These are phyloP conservation scores for Fusarium begoniae DNA, from an alignment of 2,329 filamentous ascomycete genomes.

Conservation along the genomic window DNA sequence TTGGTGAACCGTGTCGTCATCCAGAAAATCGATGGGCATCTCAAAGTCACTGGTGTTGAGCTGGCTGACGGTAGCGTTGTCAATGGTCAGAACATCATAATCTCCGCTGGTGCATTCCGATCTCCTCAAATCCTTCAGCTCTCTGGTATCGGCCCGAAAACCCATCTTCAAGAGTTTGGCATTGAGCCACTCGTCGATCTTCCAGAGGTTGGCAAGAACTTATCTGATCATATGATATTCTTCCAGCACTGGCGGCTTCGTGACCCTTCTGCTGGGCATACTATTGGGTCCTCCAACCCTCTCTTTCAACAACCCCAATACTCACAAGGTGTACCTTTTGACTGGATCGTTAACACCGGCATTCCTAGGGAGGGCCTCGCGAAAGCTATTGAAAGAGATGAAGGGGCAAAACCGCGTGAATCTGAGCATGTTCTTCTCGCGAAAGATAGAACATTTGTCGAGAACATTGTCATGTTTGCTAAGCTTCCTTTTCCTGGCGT, in stretches of 20 bases:
- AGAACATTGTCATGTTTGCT: constrained; percentile 37
- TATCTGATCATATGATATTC: constrained; percentile 42
- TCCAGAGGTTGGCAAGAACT: constrained; percentile 60
- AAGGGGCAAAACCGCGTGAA: constrained; percentile 44
- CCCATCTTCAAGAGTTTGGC: constrained; percentile 50
- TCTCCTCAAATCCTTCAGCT: constrained; percentile 59
- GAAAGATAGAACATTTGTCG: constrained; percentile 34
- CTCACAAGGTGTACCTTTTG: constrained; percentile 46
- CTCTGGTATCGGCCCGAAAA: constrained; percentile 55
- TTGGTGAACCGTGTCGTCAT: constrained; percentile 36
- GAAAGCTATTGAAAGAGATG: constrained; percentile 47
- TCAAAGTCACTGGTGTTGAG: constrained; percentile 42
- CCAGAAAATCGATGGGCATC: not conserved
- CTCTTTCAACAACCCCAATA: constrained; percentile 50
- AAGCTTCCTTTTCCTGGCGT: constrained; percentile 39
- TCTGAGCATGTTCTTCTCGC: constrained; percentile 46
- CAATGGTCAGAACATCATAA: constrained; percentile 51
- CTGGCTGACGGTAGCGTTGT: constrained; percentile 41
- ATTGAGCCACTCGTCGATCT: constrained; percentile 52
- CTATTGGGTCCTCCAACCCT: constrained; percentile 48
- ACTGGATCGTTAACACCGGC: constrained; percentile 48
- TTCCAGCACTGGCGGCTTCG: constrained; percentile 46
- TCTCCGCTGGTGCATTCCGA: constrained; percentile 58
- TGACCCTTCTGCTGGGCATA: constrained; percentile 46
- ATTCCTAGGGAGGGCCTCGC: constrained; percentile 43